Evolutionary conservation across 495 filamentous ascomycete species (phyloP).

Genomic region (Aspergillus hancockii): DNA sequence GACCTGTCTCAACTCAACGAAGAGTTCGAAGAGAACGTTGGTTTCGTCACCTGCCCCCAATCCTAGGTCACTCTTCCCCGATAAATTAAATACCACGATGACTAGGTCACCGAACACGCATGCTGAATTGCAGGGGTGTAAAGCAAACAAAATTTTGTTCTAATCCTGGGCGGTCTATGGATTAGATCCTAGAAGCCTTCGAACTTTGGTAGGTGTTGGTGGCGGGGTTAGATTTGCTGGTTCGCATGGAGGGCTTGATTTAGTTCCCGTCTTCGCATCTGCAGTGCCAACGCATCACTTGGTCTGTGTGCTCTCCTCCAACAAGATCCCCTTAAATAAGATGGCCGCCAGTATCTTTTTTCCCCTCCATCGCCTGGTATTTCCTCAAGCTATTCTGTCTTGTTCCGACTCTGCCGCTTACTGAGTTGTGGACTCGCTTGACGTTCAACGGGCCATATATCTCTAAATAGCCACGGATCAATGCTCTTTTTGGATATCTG

Average conservation of each 20-base stretch:
- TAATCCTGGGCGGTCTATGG: constrained; percentile 5
- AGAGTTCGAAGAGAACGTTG: background rate
- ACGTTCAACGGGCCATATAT: background rate
- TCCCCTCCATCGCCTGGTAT: background rate
- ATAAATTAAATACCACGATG: background rate
- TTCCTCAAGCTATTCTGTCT: background rate
- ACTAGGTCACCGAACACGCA: background rate
- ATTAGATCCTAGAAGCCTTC: constrained; percentile 10
- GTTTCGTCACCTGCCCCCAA: background rate
- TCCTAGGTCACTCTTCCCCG: background rate
- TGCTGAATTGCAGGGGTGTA: background rate
- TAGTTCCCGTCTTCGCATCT: constrained; percentile 33
- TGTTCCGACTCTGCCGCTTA: background rate
- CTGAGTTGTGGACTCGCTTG: background rate
- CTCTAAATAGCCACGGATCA: background rate
- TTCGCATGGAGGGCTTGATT: constrained; percentile 20
- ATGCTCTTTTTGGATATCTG: background rate
- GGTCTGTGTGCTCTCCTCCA: constrained; percentile 32
- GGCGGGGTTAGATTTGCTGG: constrained; percentile 27
- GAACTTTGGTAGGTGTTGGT: constrained; percentile 13
- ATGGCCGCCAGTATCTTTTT: constrained; percentile 8
- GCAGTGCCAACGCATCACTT: constrained; percentile 44
- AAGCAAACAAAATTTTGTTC: constrained; percentile 5
- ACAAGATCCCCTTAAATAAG: constrained; percentile 15
- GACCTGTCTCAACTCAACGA: background rate